Evolutionary conservation across 129 eudicot genomes (phyloP).

Genomic region (Heracleum sosnowskyi): DNA sequence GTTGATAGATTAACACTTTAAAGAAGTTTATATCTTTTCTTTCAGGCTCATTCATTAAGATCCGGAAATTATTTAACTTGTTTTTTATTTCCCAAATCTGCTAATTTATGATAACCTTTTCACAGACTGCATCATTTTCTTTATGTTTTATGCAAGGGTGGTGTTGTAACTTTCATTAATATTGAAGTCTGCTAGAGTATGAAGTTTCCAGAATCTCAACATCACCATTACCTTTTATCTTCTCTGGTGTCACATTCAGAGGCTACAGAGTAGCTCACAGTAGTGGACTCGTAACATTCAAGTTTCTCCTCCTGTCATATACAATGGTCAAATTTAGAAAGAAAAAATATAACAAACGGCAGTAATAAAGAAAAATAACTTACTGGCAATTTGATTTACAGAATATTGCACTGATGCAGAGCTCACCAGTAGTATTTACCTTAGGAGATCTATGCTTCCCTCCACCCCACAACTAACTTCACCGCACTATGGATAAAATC

Average conservation of each 20-base stretch:
- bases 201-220: too few relatives aligned
- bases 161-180: too few relatives aligned
- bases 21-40: neutral
- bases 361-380: constrained; percentile 2
- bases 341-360: constrained; percentile 19
- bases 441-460: constrained; percentile 15
- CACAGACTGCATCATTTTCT: neutral
- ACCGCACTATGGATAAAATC: constrained; percentile 15
- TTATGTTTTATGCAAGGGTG: too few relatives aligned
- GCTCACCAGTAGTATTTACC: constrained; percentile 14
- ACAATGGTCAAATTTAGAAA: constrained; percentile 15
- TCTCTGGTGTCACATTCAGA: too few relatives aligned
- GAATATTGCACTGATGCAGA: constrained; percentile 15
- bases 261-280: too few relatives aligned
- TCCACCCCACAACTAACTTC: constrained; percentile 24
- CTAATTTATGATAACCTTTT: neutral
- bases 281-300: too few relatives aligned
- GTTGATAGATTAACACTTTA: neutral
- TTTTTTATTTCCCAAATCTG: neutral
- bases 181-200: too few relatives aligned
- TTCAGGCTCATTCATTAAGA: neutral
- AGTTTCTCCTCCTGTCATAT: constrained; percentile 42
- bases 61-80: neutral
- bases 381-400: neutral
- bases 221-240: too few relatives aligned